phyloP scores from a whole-genome alignment of 2,329 filamentous ascomycete genomes.

The Ophiosphaerella narmari region DNA sequence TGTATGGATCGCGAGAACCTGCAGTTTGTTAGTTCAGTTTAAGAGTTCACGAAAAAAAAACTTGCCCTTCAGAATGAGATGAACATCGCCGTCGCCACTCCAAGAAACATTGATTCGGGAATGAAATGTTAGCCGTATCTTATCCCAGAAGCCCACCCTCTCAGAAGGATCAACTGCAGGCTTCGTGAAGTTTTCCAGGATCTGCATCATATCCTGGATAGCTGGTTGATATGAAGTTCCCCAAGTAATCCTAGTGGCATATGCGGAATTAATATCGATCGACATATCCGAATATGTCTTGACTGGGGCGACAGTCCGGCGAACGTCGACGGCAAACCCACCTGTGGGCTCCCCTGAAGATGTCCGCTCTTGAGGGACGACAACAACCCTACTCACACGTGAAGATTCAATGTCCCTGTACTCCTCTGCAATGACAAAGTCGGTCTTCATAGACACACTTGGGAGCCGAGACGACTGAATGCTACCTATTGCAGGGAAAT shows the following conservation, averaged over 20 bases:
- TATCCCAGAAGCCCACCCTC: constrained; percentile 97
- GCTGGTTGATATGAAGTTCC: constrained; percentile 96
- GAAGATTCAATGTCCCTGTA: constrained; percentile 80
- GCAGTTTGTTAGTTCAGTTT: constrained; percentile 10
- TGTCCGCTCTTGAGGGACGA: constrained; percentile 72
- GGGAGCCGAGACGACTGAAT: constrained; percentile 79
- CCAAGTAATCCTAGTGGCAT: constrained; percentile 94
- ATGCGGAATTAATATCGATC: constrained; percentile 89
- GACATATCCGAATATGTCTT: constrained; percentile 95
- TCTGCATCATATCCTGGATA: constrained; percentile 99
- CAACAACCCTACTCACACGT: constrained; percentile 78
- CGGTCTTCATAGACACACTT: constrained; percentile 81
- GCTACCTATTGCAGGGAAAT: constrained; percentile 81
- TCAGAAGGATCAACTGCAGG: constrained; percentile 93
- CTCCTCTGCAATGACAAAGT: constrained; percentile 96
- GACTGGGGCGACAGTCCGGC: constrained; percentile 88
- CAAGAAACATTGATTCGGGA: constrained; percentile 87
- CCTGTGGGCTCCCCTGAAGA: constrained; percentile 62
- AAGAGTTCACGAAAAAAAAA: background rate
- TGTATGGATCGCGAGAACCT: constrained; percentile 86
- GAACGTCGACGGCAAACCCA: constrained; percentile 82
- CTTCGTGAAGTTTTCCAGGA: constrained; percentile 96
- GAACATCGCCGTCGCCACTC: constrained; percentile 95
- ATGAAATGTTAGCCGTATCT: constrained; percentile 92
- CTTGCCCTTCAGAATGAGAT: constrained; percentile 83